Base-by-base conservation (phyloP, 2,329 filamentous ascomycete species). In the Stagonosporopsis chrysanthemi region DNA sequence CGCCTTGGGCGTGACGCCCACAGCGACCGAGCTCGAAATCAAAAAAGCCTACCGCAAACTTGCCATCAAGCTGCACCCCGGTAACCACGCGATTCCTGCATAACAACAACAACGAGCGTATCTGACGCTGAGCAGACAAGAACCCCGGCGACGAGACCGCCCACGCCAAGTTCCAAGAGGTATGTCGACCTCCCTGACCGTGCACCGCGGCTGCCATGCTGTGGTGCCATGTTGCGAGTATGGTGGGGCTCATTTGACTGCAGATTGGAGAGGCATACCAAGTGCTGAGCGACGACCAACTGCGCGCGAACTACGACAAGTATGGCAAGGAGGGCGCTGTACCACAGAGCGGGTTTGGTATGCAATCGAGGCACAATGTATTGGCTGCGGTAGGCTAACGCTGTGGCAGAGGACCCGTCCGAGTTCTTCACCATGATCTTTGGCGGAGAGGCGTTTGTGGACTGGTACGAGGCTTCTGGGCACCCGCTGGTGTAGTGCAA, bases 401-500 rank as follows among this genome's bases (percentile, higher is more conserved):
- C 41, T 51, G 42, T n/a, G 24, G 52, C 72, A 86, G 86, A 90
- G 82, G 95, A 99, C 76, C 95, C 95, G 1, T 86, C 92, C 63
- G 95, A 99, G 79, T 99, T 99, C 84, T 99, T 99, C 80, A 90
- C 90, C 71, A 96, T 93, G 82, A 99, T 99, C 68, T 99, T 99
- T 74, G 95, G 95, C 67, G 95, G 95, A 59, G 94, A 97, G 69
- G 92, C 94, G 12, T 99, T 99, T 72, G 83, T 90, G 60, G 94
- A 99, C 81, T 92, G 95, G 78, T 79, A 74, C 39, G 64, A n/a
- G 17, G 14, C 39, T 19, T 12, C 4, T 17, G 7, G n/a, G 19
- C 11, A 33, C 19, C 19, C 7, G 8, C n/a, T 15, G 29, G 11
- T 6, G 5, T 28, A 47, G 31, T 4, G 11, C 23, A 19, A 15